Base-by-base conservation (phyloP, 306 rosid species). In the Echinosophora koreensis region DNA sequence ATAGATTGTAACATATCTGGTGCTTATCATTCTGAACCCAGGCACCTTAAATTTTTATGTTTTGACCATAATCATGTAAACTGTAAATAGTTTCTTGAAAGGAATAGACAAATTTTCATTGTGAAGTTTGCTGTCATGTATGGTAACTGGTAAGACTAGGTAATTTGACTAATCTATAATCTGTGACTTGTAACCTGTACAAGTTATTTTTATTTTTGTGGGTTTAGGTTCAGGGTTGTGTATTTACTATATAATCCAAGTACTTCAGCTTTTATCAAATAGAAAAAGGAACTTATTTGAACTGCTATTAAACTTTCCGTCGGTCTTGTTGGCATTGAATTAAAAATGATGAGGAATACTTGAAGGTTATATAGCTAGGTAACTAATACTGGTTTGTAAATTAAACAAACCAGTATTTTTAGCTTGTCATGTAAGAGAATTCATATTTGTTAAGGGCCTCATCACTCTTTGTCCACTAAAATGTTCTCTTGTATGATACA, bases 81-180 rank as follows among this genome's bases (percentile, higher is more conserved):
- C 27, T 44, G 51, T 56, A 41, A 56, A 68, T 58, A 46, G 1
- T 59, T 78, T 78, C 56, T 22, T 59, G 15, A 22, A 69, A 78
- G 18, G 14, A 14, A 8, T 46, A 34, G 69, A 56, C 47, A 22
- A 22, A 22, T 22, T 22, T 22, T 22, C 22, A 0, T 1, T 22
- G 22, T 0, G 22, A 22, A 1, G 22, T 22, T 22, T 22, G 22
- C 22, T 22, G 22, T 22, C 1, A 34, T 42, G 38, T 37, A 0
- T 22, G 22, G 22, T 22, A 22, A 22, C 32, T 34, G 62, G 14
- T 1, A 52, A 35, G 11, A 69, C 10, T 34, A 51, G 47, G 13
- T 41, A 37, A 52, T 37, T n/a, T 64, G 55, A 57, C 17, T 50
- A n/a, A 42, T 58, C 7, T 9, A 0, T 30, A 62, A 35, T 34